Evolutionary conservation across 129 eudicot species (phyloP), one percentile per base, ranked within the genome.

Genomic region (Lonicera japonica): DNA sequence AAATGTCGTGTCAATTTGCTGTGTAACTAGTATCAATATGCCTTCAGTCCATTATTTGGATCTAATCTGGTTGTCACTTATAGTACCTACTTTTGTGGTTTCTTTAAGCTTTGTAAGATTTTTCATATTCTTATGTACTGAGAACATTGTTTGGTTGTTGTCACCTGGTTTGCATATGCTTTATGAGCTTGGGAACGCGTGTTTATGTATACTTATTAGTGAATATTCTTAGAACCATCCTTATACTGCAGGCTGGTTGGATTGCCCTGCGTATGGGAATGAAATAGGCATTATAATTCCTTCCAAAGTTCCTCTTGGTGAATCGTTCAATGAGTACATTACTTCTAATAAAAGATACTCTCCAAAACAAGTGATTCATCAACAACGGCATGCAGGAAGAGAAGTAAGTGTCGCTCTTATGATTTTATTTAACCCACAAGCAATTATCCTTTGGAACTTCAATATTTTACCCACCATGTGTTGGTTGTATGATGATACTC

Each of bases 301-400:
- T 61, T 83, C 89, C 21, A 83, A 83, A 70, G 89, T 76, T 21
- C 86, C 89, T 47, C 89, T 83, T 20, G 80, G 82, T 12, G 89
- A 79, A 43, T 68, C 77, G 39, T 83, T 72, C 39, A 73, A 70
- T 67, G 80, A 79, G 55, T 72, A 72, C 20, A 79, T 83, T 51
- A 47, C 54, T 51, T 59, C 43, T 66, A 68, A 75, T 53, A 83
- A 79, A 79, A 73, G 83, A 70, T 83, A 83, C 64, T 52, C 83
- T 12, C 79, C 84, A 41, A 81, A 72, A 66, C 83, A 73, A 57
- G 85, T 75, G 40, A 72, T 79, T 76, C 70, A 63, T 66, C 67
- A 79, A 34, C 80, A 75, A 69, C 76, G 78, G 43, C 69, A 61
- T 70, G 59, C 73, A 65, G 78, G 80, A 38, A 69, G 79, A 72